These are phyloP conservation scores for Hemisphaericaspora subhashii DNA, from an alignment of 1,139 yeast genomes.

Conservation along the genomic window DNA sequence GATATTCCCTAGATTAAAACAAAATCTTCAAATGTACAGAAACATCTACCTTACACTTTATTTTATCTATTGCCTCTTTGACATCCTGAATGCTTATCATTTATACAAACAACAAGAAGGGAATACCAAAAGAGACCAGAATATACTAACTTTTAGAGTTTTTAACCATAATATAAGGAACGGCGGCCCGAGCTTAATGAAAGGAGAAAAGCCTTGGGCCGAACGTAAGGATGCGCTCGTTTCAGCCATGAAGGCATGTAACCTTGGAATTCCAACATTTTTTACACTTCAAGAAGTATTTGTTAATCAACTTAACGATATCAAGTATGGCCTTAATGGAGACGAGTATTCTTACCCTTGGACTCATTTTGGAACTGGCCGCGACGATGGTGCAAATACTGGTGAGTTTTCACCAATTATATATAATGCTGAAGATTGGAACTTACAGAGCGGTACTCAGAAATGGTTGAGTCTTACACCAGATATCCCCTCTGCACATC, in stretches of 20 bases:
- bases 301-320: slow-evolving; percentile 29
- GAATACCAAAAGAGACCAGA: background rate
- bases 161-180: slow-evolving; percentile 39
- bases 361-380: slow-evolving; percentile 44
- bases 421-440: slow-evolving; percentile 32
- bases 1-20: no score
- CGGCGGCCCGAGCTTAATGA: slow-evolving; percentile 26
- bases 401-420: slow-evolving; percentile 49
- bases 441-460: slow-evolving; percentile 30
- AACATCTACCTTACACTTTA: background rate
- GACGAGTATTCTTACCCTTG: slow-evolving; percentile 23
- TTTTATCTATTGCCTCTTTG: background rate
- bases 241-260: slow-evolving; percentile 27
- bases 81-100: background rate
- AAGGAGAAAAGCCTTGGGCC: slow-evolving; percentile 32
- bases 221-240: slow-evolving; percentile 25
- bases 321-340: slow-evolving; percentile 22
- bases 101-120: background rate
- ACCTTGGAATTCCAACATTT: slow-evolving; percentile 24
- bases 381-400: slow-evolving; percentile 42
- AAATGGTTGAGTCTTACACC: slow-evolving; percentile 45
- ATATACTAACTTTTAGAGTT: slow-evolving; percentile 24
- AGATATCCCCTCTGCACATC: slow-evolving; percentile 34
- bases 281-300: slow-evolving; percentile 35
- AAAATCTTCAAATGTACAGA: background rate